These are phyloP conservation scores for Penicillium sp. DNA, from an alignment of 2,329 filamentous ascomycete species.

Conservation along the genomic window DNA sequence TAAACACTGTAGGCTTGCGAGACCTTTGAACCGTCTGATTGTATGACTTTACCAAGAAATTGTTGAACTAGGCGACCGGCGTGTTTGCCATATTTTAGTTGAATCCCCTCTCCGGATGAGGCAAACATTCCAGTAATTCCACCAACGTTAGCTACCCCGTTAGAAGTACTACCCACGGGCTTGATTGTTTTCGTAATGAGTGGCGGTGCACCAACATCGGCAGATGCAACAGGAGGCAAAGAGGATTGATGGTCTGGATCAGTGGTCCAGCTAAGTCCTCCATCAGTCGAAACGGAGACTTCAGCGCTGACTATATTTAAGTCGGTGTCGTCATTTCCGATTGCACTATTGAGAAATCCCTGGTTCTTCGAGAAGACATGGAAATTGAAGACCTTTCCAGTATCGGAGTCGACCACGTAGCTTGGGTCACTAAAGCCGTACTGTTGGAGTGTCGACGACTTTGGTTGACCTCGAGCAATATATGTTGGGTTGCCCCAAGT, in stretches of 20 bases:
- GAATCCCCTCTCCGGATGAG: neutral
- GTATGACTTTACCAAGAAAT: neutral
- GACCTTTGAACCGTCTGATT: neutral
- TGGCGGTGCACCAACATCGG: neutral
- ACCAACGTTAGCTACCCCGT: neutral
- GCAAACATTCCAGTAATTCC: neutral
- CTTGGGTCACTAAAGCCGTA: neutral
- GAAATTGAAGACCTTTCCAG: neutral
- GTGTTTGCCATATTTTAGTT: neutral
- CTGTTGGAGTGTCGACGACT: neutral
- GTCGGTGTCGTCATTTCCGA: neutral
- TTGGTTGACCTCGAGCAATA: neutral
- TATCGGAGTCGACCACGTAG: neutral
- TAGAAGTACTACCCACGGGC: neutral
- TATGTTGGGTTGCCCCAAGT: neutral
- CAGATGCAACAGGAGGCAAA: neutral
- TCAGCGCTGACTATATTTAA: neutral
- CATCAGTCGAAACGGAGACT: neutral
- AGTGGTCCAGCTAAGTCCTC: neutral
- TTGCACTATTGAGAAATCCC: neutral
- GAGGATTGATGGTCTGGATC: neutral
- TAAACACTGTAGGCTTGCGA: neutral
- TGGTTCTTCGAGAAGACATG: neutral
- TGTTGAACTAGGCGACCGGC: neutral
- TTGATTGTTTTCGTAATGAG: neutral